Conservation (phyloP, 169 alveolate genomes). For the Plasmodium berghei region DNA sequence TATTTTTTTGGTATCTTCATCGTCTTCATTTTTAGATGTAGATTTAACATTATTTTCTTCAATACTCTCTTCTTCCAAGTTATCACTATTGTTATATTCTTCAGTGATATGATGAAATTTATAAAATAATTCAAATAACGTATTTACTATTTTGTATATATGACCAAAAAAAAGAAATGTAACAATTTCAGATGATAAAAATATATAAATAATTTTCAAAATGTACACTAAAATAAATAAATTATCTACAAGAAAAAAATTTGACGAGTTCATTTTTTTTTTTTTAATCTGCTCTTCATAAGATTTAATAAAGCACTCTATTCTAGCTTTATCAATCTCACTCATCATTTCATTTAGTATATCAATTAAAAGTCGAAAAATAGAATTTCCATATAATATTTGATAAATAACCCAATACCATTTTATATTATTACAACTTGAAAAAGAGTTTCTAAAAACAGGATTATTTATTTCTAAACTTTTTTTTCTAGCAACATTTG, state of each 20-base stretch:
- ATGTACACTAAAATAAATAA: slow-evolving; percentile 59
- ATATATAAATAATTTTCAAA: slow-evolving; percentile 26
- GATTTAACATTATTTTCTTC: background rate
- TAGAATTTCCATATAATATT: slow-evolving; percentile 20
- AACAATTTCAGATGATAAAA: slow-evolving; percentile 48
- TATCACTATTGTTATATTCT: slow-evolving; percentile 12
- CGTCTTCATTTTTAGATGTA: background rate
- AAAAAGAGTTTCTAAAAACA: background rate
- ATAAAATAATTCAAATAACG: slow-evolving; percentile 24
- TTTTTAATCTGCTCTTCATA: slow-evolving; percentile 73
- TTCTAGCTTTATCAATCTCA: slow-evolving; percentile 45
- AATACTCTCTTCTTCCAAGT: background rate
- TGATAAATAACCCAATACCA: slow-evolving; percentile 12
- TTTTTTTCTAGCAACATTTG: background rate
- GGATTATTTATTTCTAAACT: background rate
- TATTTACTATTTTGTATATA: slow-evolving; percentile 51
- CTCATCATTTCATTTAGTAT: slow-evolving; percentile 50
- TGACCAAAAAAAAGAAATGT: slow-evolving; percentile 62
- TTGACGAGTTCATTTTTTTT: slow-evolving; percentile 55
- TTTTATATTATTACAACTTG: background rate
- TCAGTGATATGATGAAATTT: slow-evolving; percentile 17
- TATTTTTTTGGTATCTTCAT: slow-evolving; percentile 6
- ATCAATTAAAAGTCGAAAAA: slow-evolving; percentile 40
- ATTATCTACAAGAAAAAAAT: slow-evolving; percentile 71
- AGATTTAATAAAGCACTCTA: slow-evolving; percentile 37